Conservation (phyloP, 345 rosid species). For the Gossypium mustelinum region DNA sequence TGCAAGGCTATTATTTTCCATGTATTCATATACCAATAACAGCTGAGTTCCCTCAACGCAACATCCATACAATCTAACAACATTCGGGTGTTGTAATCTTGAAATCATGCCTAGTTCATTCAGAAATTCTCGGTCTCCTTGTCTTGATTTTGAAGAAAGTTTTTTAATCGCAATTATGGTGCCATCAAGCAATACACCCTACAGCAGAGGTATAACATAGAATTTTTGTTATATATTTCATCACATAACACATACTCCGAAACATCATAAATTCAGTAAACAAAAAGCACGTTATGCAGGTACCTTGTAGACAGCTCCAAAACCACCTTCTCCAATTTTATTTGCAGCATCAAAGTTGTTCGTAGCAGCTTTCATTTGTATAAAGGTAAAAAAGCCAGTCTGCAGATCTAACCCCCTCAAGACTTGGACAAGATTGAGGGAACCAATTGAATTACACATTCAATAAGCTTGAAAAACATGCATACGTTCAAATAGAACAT, state of each 20-base stretch:
- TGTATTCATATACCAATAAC: slow-evolving; percentile 59
- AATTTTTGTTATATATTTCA: not conserved
- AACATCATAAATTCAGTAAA: not conserved
- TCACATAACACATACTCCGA: not conserved
- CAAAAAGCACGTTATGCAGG: not conserved
- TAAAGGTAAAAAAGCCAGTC: slow-evolving; percentile 34
- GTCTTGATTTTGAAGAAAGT: slow-evolving; percentile 63
- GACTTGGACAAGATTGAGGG: slow-evolving; percentile 12
- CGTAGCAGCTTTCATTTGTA: slow-evolving; percentile 43
- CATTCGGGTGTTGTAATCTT: slow-evolving; percentile 57
- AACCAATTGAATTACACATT: not conserved
- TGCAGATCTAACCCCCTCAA: slow-evolving; percentile 32
- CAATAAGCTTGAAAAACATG: slow-evolving; percentile 1
- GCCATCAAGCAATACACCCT: slow-evolving; percentile 60
- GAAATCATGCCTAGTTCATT: slow-evolving; percentile 59
- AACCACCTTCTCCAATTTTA: slow-evolving; percentile 51
- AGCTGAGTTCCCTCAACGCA: slow-evolving; percentile 60
- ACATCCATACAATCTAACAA: slow-evolving; percentile 65
- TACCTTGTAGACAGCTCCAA: slow-evolving; percentile 49
- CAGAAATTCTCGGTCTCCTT: slow-evolving; percentile 65
- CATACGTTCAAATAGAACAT: not conserved
- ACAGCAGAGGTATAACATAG: not conserved
- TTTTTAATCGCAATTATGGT: slow-evolving; percentile 53
- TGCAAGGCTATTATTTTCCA: slow-evolving; percentile 69
- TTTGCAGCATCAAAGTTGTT: slow-evolving; percentile 32